Evolutionary conservation across 805 yeast genomes (phyloP).

Genomic region (Kodamaea fukazawae): DNA sequence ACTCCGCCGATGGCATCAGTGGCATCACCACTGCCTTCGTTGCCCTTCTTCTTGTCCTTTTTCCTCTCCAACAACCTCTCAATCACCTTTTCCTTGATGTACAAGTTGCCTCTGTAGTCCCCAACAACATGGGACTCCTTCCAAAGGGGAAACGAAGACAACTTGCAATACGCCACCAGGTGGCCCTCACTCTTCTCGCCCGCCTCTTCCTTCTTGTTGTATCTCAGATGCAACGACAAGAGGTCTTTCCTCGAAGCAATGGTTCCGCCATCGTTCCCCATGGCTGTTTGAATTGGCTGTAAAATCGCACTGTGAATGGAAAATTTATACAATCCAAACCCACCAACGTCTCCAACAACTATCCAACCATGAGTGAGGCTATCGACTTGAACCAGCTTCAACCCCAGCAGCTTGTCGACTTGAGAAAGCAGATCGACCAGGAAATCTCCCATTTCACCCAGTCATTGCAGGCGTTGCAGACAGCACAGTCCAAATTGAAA

Average conservation of each 20-base stretch:
- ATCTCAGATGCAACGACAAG: constrained; percentile 21
- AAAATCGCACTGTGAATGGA: no score
- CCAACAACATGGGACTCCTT: constrained; percentile 51
- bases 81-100: constrained; percentile 60
- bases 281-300: constrained; percentile 5
- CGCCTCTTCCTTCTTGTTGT: constrained; percentile 15
- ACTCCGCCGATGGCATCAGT: constrained; percentile 8
- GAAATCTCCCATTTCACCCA: constrained; percentile 84
- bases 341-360: background rate
- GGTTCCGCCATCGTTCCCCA: constrained; percentile 69
- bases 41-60: constrained; percentile 5
- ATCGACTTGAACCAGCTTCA: constrained; percentile 63
- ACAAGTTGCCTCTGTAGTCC: constrained; percentile 66
- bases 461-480: constrained; percentile 76
- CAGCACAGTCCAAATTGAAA: constrained; percentile 77
- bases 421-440: constrained; percentile 77
- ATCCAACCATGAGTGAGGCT: constrained; percentile 5
- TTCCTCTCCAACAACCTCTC: constrained; percentile 49
- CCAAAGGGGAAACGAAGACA: constrained; percentile 41
- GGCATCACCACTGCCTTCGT: background rate
- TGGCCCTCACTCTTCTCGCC: constrained; percentile 11
- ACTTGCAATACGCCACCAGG: constrained; percentile 13
- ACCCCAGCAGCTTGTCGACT: constrained; percentile 80
- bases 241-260: constrained; percentile 59
- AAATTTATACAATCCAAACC: no score